phyloP scores from a whole-genome alignment of 352 stramenopile genomes.

The Globisporangium irregulare region DNA sequence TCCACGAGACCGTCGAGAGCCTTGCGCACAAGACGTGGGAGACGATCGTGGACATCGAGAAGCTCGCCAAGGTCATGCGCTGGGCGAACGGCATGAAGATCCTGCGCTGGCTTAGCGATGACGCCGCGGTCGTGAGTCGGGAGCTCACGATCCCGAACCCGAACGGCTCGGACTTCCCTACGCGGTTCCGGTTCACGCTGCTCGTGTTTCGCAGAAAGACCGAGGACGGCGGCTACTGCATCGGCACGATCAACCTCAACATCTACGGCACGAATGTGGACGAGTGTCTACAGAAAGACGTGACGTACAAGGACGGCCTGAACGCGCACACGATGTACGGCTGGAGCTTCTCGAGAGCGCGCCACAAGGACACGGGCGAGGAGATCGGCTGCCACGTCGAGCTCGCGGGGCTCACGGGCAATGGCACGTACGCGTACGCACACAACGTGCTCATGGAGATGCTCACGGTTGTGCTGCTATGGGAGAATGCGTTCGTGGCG shows the following conservation, averaged over 20 bases:
- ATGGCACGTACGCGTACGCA: slow-evolving; percentile 25
- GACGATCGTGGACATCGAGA: slow-evolving; percentile 19
- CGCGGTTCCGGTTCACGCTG: slow-evolving; percentile 24
- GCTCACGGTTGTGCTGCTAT: slow-evolving; percentile 29
- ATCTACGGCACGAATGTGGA: slow-evolving; percentile 21
- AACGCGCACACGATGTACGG: slow-evolving; percentile 29
- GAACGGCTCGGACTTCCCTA: slow-evolving; percentile 12
- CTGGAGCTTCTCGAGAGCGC: slow-evolving; percentile 19
- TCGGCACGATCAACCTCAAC: slow-evolving; percentile 30
- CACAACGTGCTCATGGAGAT: slow-evolving; percentile 38
- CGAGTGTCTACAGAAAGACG: slow-evolving; percentile 23
- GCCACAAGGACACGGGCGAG: neutral
- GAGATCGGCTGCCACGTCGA: slow-evolving; percentile 23
- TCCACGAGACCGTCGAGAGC: slow-evolving; percentile 14
- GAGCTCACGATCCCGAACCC: slow-evolving; percentile 27
- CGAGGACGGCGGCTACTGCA: slow-evolving; percentile 14
- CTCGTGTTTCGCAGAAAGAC: slow-evolving; percentile 19
- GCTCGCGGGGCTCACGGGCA: slow-evolving; percentile 28
- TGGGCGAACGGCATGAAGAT: slow-evolving; percentile 43
- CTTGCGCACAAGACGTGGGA: slow-evolving; percentile 32
- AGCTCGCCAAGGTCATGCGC: slow-evolving; percentile 30
- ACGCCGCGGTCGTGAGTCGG: slow-evolving; percentile 23
- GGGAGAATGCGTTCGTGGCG: slow-evolving; percentile 26
- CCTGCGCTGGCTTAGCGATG: slow-evolving; percentile 26
- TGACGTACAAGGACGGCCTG: slow-evolving; percentile 16